Evolutionary conservation across 208 protist genomes (phyloP).

Genomic region (Leishmania arabica): DNA sequence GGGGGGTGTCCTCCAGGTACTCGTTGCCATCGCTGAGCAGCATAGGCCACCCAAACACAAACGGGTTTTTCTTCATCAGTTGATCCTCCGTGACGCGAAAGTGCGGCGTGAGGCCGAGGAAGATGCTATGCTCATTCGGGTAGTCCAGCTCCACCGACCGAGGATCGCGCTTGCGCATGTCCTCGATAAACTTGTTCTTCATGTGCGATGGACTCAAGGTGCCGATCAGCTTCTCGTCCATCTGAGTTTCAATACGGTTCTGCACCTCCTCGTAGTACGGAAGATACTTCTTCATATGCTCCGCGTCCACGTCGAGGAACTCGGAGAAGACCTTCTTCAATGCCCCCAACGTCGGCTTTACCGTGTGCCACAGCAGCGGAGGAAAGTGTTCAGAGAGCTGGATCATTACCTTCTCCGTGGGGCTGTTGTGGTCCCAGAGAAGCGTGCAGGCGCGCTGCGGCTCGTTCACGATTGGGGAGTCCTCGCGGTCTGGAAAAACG

Average conservation of each 20-base stretch:
- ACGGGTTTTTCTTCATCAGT: constrained; percentile 91
- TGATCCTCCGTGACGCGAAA: constrained; percentile 82
- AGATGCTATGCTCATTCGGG: constrained; percentile 79
- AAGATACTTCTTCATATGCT: constrained; percentile 91
- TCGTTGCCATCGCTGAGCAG: constrained; percentile 89
- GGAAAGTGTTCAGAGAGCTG: constrained; percentile 91
- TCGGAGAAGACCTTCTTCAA: constrained; percentile 87
- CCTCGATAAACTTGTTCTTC: constrained; percentile 87
- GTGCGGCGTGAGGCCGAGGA: constrained; percentile 80
- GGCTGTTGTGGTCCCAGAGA: constrained; percentile 91
- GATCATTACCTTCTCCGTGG: constrained; percentile 89
- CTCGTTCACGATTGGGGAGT: constrained; percentile 91
- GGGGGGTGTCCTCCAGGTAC: constrained; percentile 75
- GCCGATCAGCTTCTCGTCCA: constrained; percentile 73
- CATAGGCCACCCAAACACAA: constrained; percentile 93
- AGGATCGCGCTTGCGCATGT: constrained; percentile 87
- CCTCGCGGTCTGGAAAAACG: constrained; percentile 87
- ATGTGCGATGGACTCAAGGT: constrained; percentile 80
- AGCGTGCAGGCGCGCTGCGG: constrained; percentile 74
- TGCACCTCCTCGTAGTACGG: constrained; percentile 90
- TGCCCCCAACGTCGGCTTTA: constrained; percentile 78
- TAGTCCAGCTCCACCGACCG: constrained; percentile 85
- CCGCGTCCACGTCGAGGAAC: constrained; percentile 89
- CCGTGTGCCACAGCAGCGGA: constrained; percentile 89
- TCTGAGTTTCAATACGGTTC: constrained; percentile 73